Conservation (phyloP, 495 filamentous ascomycete genomes). For the Bacidia gigantensis region DNA sequence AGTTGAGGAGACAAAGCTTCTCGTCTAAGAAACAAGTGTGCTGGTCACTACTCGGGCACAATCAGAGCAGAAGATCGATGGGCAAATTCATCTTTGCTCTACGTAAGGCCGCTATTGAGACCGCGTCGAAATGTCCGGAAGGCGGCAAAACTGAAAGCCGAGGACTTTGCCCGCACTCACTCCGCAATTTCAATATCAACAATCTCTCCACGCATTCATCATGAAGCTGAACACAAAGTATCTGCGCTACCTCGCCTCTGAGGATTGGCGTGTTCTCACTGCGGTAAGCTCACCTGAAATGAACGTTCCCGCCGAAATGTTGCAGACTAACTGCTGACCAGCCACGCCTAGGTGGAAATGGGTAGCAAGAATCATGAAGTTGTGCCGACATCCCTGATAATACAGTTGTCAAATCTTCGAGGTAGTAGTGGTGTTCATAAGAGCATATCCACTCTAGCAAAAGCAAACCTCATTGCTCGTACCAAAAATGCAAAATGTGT, state of each 20-base stretch:
- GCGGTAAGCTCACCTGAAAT: slow-evolving; percentile 45
- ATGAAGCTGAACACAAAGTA: slow-evolving; percentile 93
- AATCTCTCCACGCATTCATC: background rate
- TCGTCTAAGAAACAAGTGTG: no score
- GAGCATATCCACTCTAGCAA: slow-evolving; percentile 79
- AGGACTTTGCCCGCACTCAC: background rate
- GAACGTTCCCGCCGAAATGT: slow-evolving; percentile 19
- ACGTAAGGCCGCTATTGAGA: no score
- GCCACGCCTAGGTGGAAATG: slow-evolving; percentile 57
- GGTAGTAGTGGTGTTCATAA: slow-evolving; percentile 76
- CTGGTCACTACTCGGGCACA: no score
- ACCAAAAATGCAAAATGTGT: slow-evolving; percentile 78
- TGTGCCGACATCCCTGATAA: slow-evolving; percentile 80
- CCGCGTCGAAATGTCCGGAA: background rate
- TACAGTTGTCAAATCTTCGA: slow-evolving; percentile 65
- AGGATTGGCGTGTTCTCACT: slow-evolving; percentile 92
- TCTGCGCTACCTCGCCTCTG: slow-evolving; percentile 77
- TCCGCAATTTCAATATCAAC: background rate
- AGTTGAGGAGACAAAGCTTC: no score
- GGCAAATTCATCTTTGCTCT: no score
- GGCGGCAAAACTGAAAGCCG: no score
- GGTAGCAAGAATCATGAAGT: slow-evolving; percentile 95
- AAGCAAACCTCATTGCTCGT: slow-evolving; percentile 79
- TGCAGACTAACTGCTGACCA: slow-evolving; percentile 25
- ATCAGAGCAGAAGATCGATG: no score